phyloP scores from a whole-genome alignment of 2,329 filamentous ascomycete species.

The Penicillium paneum region DNA sequence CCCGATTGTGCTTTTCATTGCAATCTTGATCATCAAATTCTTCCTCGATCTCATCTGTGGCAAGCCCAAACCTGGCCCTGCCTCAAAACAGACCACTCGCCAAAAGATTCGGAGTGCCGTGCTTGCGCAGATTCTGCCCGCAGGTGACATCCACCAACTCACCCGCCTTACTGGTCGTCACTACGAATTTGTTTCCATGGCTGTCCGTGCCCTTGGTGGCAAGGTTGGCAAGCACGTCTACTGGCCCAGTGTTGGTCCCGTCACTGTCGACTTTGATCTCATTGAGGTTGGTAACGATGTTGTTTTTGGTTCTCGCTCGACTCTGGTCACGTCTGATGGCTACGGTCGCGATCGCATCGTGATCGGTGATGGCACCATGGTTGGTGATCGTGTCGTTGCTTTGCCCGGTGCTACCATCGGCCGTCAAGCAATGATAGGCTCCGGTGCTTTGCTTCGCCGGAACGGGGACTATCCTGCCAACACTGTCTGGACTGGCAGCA shows the following conservation, averaged over 20 bases:
- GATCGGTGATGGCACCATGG: conserved; percentile 53
- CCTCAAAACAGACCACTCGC: conserved; percentile 13
- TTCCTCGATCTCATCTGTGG: conserved; percentile 18
- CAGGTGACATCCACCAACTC: conserved; percentile 46
- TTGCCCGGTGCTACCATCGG: conserved; percentile 53
- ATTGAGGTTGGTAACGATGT: conserved; percentile 57
- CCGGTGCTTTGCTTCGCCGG: conserved; percentile 51
- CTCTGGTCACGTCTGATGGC: conserved; percentile 54
- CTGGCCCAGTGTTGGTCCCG: conserved; percentile 57
- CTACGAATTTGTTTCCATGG: conserved; percentile 54
- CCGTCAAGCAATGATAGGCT: conserved; percentile 51
- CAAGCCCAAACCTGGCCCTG: conserved; percentile 18
- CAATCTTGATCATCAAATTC: conserved; percentile 11
- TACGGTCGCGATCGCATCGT: conserved; percentile 48
- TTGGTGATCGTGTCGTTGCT: conserved; percentile 55
- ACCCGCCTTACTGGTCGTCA: conserved; percentile 54
- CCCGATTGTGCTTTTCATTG: conserved; percentile 13
- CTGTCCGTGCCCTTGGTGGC: conserved; percentile 51
- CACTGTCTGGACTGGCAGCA: conserved; percentile 54
- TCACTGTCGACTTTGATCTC: conserved; percentile 54
- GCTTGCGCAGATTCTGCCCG: conserved; percentile 40
- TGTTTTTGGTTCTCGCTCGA: conserved; percentile 57
- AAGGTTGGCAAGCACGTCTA: conserved; percentile 53
- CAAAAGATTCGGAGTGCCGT: conserved; percentile 19
- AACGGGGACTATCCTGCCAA: conserved; percentile 45